Evolutionary conservation across 805 yeast genomes (phyloP).

Genomic region (Candida nonsorbophila): DNA sequence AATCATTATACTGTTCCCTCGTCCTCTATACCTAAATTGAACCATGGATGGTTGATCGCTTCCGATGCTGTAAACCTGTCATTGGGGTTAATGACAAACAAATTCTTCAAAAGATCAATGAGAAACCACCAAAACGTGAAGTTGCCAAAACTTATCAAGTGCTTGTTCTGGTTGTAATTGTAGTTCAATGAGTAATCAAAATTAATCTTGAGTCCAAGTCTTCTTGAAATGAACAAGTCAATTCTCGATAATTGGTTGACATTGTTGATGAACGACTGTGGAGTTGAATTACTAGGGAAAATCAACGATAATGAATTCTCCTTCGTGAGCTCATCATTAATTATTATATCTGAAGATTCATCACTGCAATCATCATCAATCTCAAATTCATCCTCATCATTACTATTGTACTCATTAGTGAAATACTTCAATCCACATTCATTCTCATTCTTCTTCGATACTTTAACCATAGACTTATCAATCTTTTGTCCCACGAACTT

Average conservation of each 20-base stretch:
- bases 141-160: constrained; percentile 49
- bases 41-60: constrained; percentile 45
- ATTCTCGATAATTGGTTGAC: constrained; percentile 38
- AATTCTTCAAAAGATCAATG: constrained; percentile 33
- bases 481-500: constrained; percentile 57
- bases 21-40: constrained; percentile 41
- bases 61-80: constrained; percentile 36
- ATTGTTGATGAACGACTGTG: constrained; percentile 30
- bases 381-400: constrained; percentile 6
- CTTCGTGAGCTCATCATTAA: constrained; percentile 15
- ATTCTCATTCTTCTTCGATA: constrained; percentile 28
- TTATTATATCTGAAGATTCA: constrained; percentile 1
- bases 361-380: constrained; percentile 6
- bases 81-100: constrained; percentile 34
- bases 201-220: constrained; percentile 35
- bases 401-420: constrained; percentile 17
- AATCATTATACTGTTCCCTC: constrained; percentile 27
- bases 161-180: constrained; percentile 32
- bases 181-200: constrained; percentile 33
- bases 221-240: constrained; percentile 38
- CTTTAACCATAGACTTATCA: constrained; percentile 35
- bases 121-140: constrained; percentile 83
- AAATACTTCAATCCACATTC: constrained; percentile 38
- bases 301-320: constrained; percentile 16
- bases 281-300: constrained; percentile 36